Base-by-base conservation (phyloP, 306 rosid genomes). In the Purshia tridentata region DNA sequence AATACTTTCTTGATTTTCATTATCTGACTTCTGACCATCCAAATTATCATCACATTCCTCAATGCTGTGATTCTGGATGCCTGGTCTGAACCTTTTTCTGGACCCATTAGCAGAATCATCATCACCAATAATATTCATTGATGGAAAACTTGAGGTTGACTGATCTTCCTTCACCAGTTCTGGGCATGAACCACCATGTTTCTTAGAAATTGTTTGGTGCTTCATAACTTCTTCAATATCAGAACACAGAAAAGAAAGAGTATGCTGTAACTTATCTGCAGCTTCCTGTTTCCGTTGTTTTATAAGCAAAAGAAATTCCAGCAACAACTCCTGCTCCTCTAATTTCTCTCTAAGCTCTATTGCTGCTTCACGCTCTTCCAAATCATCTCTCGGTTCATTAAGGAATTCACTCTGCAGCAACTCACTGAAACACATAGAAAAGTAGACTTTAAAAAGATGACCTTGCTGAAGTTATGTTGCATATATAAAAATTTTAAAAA, bases 291-390 rank as follows among this genome's bases (percentile, higher is more conserved):
- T 95, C 73, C 92, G 88, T 71, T 90, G 93, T 81, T 90, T 90
- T 75, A 87, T 78, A 72, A 86, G 89, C 80, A 85, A 70, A 72
- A 95, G 96, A 72, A 91, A 95, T 75, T 95, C 98, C 46, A 91
- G 89, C 73, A 95, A 78, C 76, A 95, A 80, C 59, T 91, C 99
- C 77, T 91, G 88, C 79, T 95, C 96, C 79, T 88, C 96, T 73
- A 91, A 80, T 80, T 75, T 85, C 80, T 91, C 88, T 70, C 93
- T 76, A 40, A 95, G 98, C 76, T 91, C 89, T 77, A 87, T 72
- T 5, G 93, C 97, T 23, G 92, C 98, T 82, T 95, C 98, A 19
- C 96, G 92, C 66, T 95, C 96, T 83, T 80, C 92, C 72, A 90
- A 75, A 41, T 91, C 87, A 78, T 88, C 96, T 82, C 91, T 83